A percentile compares a stretch with the other conserved stretches of the same genome.
Conservation (phyloP, 192 early-diverging fungal species). For the Entomortierella lignicola region DNA sequence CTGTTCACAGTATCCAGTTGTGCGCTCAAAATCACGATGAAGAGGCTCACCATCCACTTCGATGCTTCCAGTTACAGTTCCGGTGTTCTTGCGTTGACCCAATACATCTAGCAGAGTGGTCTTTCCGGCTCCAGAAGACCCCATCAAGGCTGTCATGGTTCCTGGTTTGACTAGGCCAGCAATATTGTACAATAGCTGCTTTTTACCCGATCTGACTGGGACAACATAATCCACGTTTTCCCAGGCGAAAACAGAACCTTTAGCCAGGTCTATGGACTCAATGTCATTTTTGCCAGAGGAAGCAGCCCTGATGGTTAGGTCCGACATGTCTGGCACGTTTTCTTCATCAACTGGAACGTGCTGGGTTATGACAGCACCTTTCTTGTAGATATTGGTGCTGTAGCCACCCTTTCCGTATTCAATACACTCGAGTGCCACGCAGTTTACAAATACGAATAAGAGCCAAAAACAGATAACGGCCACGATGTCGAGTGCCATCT, state of each 20-base stretch:
- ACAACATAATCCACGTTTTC: conserved; percentile 76
- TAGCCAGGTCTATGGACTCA: conserved; percentile 51
- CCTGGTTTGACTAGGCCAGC: conserved; percentile 79
- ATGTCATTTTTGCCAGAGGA: conserved; percentile 25
- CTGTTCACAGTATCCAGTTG: conserved; percentile 88
- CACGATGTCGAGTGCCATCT: conserved; percentile 72
- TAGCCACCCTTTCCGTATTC: conserved; percentile 68
- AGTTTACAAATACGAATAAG: conserved; percentile 52
- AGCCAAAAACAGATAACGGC: conserved; percentile 64
- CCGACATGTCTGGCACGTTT: too few species aligned
- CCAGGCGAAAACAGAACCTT: conserved; percentile 69
- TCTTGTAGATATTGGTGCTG: conserved; percentile 63
- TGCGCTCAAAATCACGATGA: conserved; percentile 70
- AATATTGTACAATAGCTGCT: conserved; percentile 76
- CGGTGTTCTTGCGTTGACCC: conserved; percentile 82
- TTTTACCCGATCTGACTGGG: conserved; percentile 66
- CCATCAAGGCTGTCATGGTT: conserved; percentile 87
- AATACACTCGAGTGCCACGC: conserved; percentile 69
- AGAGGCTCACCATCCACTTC: conserved; percentile 74
- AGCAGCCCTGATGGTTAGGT: too few species aligned
- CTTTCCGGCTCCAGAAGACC: conserved; percentile 78
- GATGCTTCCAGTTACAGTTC: conserved; percentile 73
- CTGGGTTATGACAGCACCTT: conserved; percentile 33
- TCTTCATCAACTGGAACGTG: conserved; percentile 10
- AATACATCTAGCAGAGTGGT: conserved; percentile 82